Base-by-base conservation (phyloP, 129 eudicot genomes). In the Mikania micrantha region DNA sequence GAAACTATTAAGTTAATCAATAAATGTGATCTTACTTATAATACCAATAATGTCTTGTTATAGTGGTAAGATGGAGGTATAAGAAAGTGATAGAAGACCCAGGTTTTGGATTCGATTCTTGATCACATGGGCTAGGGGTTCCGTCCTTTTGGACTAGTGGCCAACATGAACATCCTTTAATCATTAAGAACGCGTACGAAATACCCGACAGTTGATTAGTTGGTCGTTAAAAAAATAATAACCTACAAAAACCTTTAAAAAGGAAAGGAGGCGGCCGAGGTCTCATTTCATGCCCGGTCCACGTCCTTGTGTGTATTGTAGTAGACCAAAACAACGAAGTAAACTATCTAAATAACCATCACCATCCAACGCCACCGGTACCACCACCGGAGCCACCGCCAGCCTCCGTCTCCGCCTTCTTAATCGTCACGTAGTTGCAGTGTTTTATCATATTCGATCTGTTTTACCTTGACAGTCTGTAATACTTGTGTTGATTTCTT, bases 271-370 rank as follows among this genome's bases (percentile, higher is more conserved):
- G 60, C 69, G 58, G 67, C 75, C 75, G 27, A 69, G 20, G 52
- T n/a, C 13, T 52, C 57, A 70, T 12, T 48, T 58, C 76, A 27
- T 72, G 29, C 69, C 70, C 62, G 31, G 64, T 52, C 45, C n/a
- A 28, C 59, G 66, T 74, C 29, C 41, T 32, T 41, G 47, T 66
- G 49, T 34, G 9, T n/a, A 21, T 34, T 42, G 71, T 73, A 22
- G 7, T 17, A 72, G 50, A 35, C 22, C 10, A 62, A n/a, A 62
- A n/a, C n/a, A n/a, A n/a, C n/a, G n/a, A 64, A 50, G 34, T 28
- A 65, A 40, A 22, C 31, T 25, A 52, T 21, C 9, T 21, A 52
- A 21, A 9, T 9, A 3, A 52, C 4, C 24, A n/a, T n/a, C n/a
- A n/a, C n/a, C n/a, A n/a, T n/a, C 6, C 27, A 49, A 7, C 57